Percentiles rank a stretch among this genome's conserved stretches.
Evolutionary conservation across 164 flowering plant species (phyloP).

Genomic region (Saururus chinensis): DNA sequence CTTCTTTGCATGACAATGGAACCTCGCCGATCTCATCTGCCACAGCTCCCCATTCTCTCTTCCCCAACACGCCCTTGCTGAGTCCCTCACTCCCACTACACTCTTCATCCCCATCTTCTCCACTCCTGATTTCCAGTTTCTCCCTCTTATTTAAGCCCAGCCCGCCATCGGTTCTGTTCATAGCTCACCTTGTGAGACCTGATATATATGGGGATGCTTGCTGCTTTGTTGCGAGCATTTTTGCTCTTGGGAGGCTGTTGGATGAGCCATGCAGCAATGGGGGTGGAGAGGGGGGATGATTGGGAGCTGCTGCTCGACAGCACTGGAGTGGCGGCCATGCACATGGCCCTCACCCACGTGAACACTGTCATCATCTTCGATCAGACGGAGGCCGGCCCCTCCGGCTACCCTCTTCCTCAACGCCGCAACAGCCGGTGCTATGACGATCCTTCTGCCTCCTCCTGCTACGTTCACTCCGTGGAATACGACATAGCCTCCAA

Average conservation of each 20-base stretch:
- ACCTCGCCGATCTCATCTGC: too few species aligned
- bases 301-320: slow-evolving; percentile 52
- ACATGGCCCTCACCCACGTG: slow-evolving; percentile 53
- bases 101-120: too few species aligned
- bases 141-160: too few species aligned
- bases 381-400: slow-evolving; percentile 34
- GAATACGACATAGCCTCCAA: slow-evolving; percentile 42
- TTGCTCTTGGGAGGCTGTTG: not conserved
- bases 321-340: slow-evolving; percentile 70
- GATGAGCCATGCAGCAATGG: not conserved
- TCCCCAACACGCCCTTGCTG: too few species aligned
- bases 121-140: too few species aligned
- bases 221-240: too few species aligned
- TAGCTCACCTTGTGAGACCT: too few species aligned
- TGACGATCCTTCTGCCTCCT: slow-evolving; percentile 17
- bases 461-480: slow-evolving; percentile 69
- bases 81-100: too few species aligned
- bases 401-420: slow-evolving; percentile 22
- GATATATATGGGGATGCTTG: too few species aligned
- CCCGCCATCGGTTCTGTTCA: too few species aligned
- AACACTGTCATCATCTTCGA: slow-evolving; percentile 60
- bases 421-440: slow-evolving; percentile 9
- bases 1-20: too few species aligned
- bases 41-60: too few species aligned
- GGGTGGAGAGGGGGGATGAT: slow-evolving; percentile 19